A percentile compares a stretch with the other conserved stretches of the same genome.
Evolutionary conservation across 805 yeast genomes (phyloP).

Genomic region (Yamadazyma nakazawae): DNA sequence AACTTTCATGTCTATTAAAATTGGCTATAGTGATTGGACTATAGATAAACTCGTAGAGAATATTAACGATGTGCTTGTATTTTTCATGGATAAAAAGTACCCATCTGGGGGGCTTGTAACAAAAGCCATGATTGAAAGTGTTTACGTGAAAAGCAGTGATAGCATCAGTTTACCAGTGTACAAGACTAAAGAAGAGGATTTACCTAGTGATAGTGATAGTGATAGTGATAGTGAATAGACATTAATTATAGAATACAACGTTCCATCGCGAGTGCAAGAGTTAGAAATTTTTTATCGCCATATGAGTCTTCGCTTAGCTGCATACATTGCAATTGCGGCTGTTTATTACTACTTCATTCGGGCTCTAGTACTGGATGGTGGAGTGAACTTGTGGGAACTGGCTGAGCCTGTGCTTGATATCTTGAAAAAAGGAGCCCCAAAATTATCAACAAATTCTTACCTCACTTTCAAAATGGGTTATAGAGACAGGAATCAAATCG

Average conservation of each 20-base stretch:
- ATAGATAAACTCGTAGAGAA: conserved; percentile 47
- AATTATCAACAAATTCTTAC: conserved; percentile 30
- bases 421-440: conserved; percentile 15
- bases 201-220: neutral
- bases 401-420: neutral
- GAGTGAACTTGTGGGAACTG: no score
- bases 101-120: conserved; percentile 61
- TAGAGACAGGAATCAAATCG: conserved; percentile 36
- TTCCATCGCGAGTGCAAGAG: neutral
- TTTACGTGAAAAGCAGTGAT: conserved; percentile 63
- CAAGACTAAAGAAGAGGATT: neutral
- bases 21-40: conserved; percentile 54
- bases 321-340: neutral
- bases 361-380: neutral
- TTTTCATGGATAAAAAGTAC: conserved; percentile 42
- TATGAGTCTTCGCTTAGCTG: conserved; percentile 16
- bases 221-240: conserved; percentile 1
- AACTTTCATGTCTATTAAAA: conserved; percentile 53
- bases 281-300: neutral
- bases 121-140: conserved; percentile 42
- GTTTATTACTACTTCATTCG: conserved; percentile 4
- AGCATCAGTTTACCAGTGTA: conserved; percentile 63
- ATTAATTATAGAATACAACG: neutral
- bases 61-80: conserved; percentile 47
- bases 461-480: conserved; percentile 17